Conservation (phyloP, 2,329 filamentous ascomycete genomes). For the Cladosporium sp. region DNA sequence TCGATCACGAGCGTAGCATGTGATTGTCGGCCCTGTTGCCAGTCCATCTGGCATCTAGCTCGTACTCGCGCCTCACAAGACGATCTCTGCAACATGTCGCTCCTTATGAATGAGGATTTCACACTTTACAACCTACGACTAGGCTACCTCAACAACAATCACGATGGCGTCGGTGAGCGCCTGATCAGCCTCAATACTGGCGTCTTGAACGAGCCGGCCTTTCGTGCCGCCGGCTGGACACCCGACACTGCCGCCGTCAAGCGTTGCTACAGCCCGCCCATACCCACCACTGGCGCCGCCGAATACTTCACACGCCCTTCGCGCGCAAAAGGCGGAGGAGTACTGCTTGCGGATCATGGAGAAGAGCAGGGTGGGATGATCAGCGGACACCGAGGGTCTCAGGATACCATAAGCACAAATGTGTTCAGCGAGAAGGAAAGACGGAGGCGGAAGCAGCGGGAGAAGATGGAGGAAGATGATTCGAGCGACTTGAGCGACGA, state of each 20-base stretch:
- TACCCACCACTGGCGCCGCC: conserved; percentile 67
- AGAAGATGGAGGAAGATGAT: conserved; percentile 77
- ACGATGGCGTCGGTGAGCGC: conserved; percentile 78
- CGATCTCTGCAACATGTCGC: conserved; percentile 25
- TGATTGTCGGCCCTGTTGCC: not conserved
- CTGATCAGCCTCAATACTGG: conserved; percentile 74
- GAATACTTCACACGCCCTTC: conserved; percentile 71
- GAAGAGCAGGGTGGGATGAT: conserved; percentile 70
- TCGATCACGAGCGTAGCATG: not conserved
- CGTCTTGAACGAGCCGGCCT: conserved; percentile 72
- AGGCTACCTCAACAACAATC: conserved; percentile 71
- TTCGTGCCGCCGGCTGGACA: conserved; percentile 77
- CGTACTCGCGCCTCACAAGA: not conserved
- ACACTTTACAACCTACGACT: conserved; percentile 77
- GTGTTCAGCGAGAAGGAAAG: conserved; percentile 42
- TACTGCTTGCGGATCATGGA: conserved; percentile 42
- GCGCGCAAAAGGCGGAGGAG: conserved; percentile 14
- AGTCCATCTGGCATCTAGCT: no score
- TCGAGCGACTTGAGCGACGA: conserved; percentile 84
- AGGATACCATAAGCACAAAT: conserved; percentile 62
- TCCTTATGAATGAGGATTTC: conserved; percentile 45
- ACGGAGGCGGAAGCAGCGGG: conserved; percentile 60
- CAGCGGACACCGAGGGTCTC: conserved; percentile 56
- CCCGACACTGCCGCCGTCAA: conserved; percentile 69
- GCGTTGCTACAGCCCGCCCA: conserved; percentile 78